Base-by-base conservation (phyloP, 805 yeast species). In the Teunomyces atbi region DNA sequence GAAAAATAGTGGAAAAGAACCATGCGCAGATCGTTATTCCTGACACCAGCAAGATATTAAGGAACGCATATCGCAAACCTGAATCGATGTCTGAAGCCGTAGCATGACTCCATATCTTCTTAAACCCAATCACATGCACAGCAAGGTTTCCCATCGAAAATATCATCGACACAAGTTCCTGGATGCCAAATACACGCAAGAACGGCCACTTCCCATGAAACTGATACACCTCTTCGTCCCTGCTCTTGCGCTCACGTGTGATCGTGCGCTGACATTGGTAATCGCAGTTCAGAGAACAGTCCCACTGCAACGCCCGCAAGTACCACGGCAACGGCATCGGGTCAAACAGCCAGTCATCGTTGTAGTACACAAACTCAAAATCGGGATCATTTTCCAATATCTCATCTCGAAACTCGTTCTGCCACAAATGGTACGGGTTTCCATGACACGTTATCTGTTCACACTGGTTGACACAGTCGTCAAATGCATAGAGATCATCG, bases 151-250 rank as follows among this genome's bases (percentile, higher is more conserved):
- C 75, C 11, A 69, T n/a, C n/a, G 96, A 86, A 63, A 94, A 92
- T 1, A 89, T 16, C 1, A 86, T 82, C 11, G 95, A 84, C 19
- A 84, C 87, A 0, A 89, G 68, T 61, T 94, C 99, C 64, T 94
- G 99, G 10, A 86, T 70, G 0, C 96, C 96, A n/a, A 76, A 65
- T 0, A 86, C 59, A 42, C 99, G 74, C 13, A 72, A 51, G 58
- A 94, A 94, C 2, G 98, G 98, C 99, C 99, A 94, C 68, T 94
- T 94, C 0, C 99, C 99, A 64, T 94, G 97, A 67, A 89, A 94
- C 63, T 94, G 99, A 34, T 76, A 76, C 0, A 89, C 69, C 46
- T 81, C 83, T 48, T 77, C 73, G n/a, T 75, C 72, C 2, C 65
- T 52, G 0, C 47, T 53, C 12, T 68, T 65, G 18, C 96, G 71